Base-by-base conservation (phyloP, 805 yeast species). In the Millerozyma acaciae region DNA sequence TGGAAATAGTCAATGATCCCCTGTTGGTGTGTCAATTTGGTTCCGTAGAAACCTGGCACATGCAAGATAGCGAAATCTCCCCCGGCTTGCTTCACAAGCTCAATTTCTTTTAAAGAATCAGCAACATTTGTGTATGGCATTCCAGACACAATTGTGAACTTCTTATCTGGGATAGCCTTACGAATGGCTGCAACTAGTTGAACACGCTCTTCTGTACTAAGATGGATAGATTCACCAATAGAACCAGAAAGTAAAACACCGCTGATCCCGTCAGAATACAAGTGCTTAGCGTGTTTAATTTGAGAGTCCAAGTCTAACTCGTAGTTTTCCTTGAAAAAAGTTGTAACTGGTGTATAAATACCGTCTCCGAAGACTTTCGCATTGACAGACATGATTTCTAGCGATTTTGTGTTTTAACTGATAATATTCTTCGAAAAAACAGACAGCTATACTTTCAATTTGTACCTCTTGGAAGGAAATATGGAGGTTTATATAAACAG, bases 191-290 rank as follows among this genome's bases (percentile, higher is more conserved):
- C 34, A 13, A 62, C 49, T n/a, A 61, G 30, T 8, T 38, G 33
- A n/a, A 42, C 36, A 30, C 68, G 45, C 38, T 64, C 70, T 10
- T 47, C 41, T 17, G 48, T 34, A 4, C 57, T 53, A 32, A 62
- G 42, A 36, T 62, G 64, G 10, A 51, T 43, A 13, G 63, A 55
- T 40, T 64, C 70, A 8, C 70, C 70, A 55, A 62, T 61, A 4
- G 68, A 61, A 1, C 70, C 70, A 7, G 64, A 45, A 8, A 60
- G 51, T 9, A 62, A 65, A 16, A 62, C 40, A 15, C 66, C 65
- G n/a, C 44, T 42, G 18, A 64, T 53, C 6, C 68, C 67, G 20
- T 40, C 43, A 5, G 34, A 36, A 26, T 54, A 43, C 32, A 59
- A 38, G 32, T 47, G 38, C 30, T 49, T 47, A 9, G 62, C 60